These are phyloP conservation scores for Coemansia sp. DNA, from an alignment of 192 early-diverging fungal species.

Conservation along the genomic window DNA sequence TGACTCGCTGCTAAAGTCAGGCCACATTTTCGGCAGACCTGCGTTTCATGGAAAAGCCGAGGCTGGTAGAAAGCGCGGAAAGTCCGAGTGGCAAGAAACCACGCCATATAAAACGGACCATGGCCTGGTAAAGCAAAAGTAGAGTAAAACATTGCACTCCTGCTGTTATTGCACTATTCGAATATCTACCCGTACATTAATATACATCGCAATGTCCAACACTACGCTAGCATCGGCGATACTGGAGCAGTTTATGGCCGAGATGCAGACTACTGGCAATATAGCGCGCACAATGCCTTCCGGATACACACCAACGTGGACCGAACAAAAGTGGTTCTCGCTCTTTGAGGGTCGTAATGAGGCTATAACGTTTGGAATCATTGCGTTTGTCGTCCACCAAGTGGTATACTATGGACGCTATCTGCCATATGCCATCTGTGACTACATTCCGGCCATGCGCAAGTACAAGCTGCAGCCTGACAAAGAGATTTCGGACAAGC, in stretches of 20 bases:
- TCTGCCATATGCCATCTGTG: conserved; percentile 77
- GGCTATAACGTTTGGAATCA: conserved; percentile 64
- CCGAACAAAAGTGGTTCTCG: conserved; percentile 64
- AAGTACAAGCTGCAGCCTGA: conserved; percentile 74
- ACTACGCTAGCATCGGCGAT: conserved; percentile 14
- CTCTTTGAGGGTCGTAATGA: conserved; percentile 69
- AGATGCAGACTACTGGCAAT: conserved; percentile 24
- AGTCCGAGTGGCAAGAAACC: conserved; percentile 1
- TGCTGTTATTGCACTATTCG: background rate
- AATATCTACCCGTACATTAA: background rate
- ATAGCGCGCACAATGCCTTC: conserved; percentile 12
- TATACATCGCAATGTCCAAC: conserved; percentile 2
- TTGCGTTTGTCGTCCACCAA: conserved; percentile 84
- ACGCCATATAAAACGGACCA: conserved; percentile 6
- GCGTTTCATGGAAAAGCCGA: background rate
- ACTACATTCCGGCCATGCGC: conserved; percentile 74
- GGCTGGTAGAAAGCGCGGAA: background rate
- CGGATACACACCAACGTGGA: conserved; percentile 32
- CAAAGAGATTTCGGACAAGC: conserved; percentile 55
- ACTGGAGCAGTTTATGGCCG: conserved; percentile 26
- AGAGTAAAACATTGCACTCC: background rate
- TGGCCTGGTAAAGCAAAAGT: background rate
- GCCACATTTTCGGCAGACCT: background rate
- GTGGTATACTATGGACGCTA: conserved; percentile 86
- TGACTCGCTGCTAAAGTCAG: background rate